Conservation (phyloP, 345 rosid genomes). For the Clausena lansium region DNA sequence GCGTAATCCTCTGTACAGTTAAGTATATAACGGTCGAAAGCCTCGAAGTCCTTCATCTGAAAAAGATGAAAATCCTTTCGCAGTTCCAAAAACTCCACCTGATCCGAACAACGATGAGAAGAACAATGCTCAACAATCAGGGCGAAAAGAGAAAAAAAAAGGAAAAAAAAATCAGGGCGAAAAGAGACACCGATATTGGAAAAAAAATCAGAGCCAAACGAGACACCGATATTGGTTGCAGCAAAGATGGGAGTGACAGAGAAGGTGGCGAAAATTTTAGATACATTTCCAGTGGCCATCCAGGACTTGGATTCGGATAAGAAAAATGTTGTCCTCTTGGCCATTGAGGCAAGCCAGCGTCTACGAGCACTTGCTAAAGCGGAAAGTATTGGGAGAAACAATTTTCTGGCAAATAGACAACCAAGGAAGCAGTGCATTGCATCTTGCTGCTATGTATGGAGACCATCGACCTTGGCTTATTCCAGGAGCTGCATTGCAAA, state of each 20-base stretch:
- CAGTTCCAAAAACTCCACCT: not conserved
- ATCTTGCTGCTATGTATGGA: constrained; percentile 21
- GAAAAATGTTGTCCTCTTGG: constrained; percentile 23
- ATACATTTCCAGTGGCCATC: constrained; percentile 13
- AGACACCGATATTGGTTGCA: constrained; percentile 13
- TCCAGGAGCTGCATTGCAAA: constrained; percentile 26
- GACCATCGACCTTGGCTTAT: constrained; percentile 14
- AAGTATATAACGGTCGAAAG: not conserved
- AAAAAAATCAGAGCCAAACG: no score
- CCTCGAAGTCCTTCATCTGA: not conserved
- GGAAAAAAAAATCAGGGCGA: no score
- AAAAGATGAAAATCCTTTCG: not conserved
- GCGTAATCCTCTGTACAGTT: not conserved
- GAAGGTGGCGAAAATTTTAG: constrained; percentile 10
- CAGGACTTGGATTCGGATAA: constrained; percentile 10
- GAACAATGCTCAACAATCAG: not conserved
- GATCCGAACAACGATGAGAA: not conserved
- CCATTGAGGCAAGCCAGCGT: constrained; percentile 20
- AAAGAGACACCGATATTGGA: no score
- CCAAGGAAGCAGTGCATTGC: constrained; percentile 23
- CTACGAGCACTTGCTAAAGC: constrained; percentile 5
- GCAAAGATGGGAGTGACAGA: constrained; percentile 20
- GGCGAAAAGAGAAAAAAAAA: not conserved
- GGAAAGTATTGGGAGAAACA: not conserved
- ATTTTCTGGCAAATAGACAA: constrained; percentile 15